Percentiles rank a stretch among this genome's conserved stretches.
Conservation (phyloP, 2,329 filamentous ascomycete species). For the Venturia asperata region DNA sequence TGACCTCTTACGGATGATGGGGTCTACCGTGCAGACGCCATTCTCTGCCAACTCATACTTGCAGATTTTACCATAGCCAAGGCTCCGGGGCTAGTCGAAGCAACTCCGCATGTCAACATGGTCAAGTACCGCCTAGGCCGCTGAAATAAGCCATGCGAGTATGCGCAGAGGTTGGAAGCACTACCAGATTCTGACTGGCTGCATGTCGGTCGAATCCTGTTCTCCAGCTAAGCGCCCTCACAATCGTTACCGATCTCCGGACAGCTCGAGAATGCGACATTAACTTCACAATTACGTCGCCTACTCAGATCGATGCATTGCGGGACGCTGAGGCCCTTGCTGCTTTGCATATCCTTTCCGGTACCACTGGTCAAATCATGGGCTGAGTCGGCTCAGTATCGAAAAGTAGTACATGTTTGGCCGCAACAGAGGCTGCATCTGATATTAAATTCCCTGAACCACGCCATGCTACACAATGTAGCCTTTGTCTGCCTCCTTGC, state of each 20-base stretch:
- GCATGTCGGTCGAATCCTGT: not conserved
- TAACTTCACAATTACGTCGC: not conserved
- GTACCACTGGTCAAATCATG: not conserved
- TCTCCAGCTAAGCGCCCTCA: constrained; percentile 9
- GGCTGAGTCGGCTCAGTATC: not conserved
- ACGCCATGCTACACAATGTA: not conserved
- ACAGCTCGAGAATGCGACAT: not conserved
- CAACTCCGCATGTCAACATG: constrained; percentile 4
- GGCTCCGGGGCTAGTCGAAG: not conserved
- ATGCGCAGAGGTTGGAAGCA: not conserved
- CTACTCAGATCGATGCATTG: not conserved
- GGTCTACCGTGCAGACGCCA: constrained; percentile 4
- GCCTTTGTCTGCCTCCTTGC: constrained; percentile 12
- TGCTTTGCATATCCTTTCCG: not conserved
- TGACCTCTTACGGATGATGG: constrained; percentile 1
- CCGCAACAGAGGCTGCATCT: not conserved
- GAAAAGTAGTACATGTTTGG: constrained; percentile 7
- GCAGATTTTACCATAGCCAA: constrained; percentile 8
- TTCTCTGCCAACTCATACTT: constrained; percentile 12
- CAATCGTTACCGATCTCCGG: not conserved
- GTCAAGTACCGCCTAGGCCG: constrained; percentile 2
- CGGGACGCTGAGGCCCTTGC: not conserved
- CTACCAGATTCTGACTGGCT: not conserved
- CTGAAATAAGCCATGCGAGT: not conserved
- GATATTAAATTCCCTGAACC: constrained; percentile 1